Conservation (phyloP, 768 basidiomycete genomes). For the Trametes sanguinea region DNA sequence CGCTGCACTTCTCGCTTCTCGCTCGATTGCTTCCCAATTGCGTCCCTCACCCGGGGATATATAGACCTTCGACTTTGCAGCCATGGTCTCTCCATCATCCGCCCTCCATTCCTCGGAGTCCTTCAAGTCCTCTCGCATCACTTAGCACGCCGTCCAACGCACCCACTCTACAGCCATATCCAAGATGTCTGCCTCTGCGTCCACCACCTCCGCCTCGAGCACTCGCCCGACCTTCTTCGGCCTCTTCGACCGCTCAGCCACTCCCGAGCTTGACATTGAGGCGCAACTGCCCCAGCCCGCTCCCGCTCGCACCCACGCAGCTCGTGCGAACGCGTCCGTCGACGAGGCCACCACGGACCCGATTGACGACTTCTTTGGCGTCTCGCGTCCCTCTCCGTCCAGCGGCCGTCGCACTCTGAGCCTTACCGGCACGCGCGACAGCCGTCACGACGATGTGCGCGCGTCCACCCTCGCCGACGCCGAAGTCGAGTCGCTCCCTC, state of each 20-base stretch:
- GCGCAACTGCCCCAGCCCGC: conserved; percentile 7
- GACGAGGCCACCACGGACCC: conserved; percentile 10
- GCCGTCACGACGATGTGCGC: conserved; percentile 34
- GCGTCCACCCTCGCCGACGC: conserved; percentile 3
- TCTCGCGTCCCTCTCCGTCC: conserved; percentile 23
- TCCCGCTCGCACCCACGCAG: not conserved
- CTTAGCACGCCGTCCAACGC: not conserved
- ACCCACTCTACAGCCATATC: not conserved
- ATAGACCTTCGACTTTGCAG: not conserved
- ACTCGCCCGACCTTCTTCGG: conserved; percentile 15
- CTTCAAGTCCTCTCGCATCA: not conserved
- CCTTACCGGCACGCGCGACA: conserved; percentile 32
- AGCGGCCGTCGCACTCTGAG: conserved; percentile 11
- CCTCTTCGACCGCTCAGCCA: conserved; percentile 7
- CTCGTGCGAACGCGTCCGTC: not conserved
- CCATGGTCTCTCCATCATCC: conserved; percentile 14
- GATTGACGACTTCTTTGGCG: conserved; percentile 36
- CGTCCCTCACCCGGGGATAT: conserved; percentile 1
- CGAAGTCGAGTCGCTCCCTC: conserved; percentile 30
- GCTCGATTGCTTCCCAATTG: conserved; percentile 3
- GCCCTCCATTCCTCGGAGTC: conserved; percentile 1
- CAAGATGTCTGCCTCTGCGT: conserved; percentile 5
- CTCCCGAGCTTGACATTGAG: conserved; percentile 8
- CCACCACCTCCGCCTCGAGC: not conserved
- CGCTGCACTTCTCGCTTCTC: not conserved